Conservation (phyloP, 345 rosid species). For the Passiflora organensis region DNA sequence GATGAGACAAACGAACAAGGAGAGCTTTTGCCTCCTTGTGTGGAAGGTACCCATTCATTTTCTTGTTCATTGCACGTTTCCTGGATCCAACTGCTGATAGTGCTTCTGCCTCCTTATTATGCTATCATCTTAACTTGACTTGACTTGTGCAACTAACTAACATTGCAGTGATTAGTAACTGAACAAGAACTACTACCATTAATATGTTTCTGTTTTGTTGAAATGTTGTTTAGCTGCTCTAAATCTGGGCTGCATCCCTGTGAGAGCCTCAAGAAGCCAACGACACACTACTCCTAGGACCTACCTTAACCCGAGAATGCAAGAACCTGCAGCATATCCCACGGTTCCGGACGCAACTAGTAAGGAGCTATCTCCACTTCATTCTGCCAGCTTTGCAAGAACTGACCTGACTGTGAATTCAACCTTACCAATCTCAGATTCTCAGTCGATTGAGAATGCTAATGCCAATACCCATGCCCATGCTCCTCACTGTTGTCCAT, state of each 20-base stretch:
- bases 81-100: constrained; percentile 15
- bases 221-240: constrained; percentile 70
- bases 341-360: constrained; percentile 24
- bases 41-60: constrained; percentile 61
- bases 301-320: constrained; percentile 66
- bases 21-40: constrained; percentile 89
- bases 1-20: constrained; percentile 85
- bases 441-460: constrained; percentile 23
- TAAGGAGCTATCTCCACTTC: constrained; percentile 26
- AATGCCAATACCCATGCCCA: constrained; percentile 23
- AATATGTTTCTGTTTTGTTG: not conserved
- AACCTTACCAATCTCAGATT: constrained; percentile 21
- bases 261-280: constrained; percentile 96
- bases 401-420: constrained; percentile 16
- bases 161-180: constrained; percentile 8
- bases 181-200: not conserved
- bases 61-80: not conserved
- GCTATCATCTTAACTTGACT: too few relatives aligned
- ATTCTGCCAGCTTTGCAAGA: constrained; percentile 33
- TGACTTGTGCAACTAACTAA: not conserved
- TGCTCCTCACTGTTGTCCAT: constrained; percentile 36
- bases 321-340: constrained; percentile 41
- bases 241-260: constrained; percentile 85
- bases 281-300: constrained; percentile 76
- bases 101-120: not conserved